Conservation (phyloP, 2,329 filamentous ascomycete species). For the Paecilomyces variotii region DNA sequence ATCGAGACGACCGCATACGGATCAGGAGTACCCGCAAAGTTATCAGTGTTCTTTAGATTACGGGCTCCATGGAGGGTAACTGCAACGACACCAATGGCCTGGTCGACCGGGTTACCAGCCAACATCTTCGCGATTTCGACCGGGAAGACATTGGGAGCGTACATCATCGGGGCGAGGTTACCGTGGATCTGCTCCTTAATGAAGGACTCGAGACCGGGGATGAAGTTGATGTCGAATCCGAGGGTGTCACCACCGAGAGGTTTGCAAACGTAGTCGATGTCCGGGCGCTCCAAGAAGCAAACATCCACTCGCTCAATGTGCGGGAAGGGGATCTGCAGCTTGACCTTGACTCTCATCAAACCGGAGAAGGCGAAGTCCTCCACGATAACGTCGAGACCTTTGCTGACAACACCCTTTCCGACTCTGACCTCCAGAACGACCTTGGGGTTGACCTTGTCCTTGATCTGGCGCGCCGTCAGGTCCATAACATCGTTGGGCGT, state of each 20-base stretch:
- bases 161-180: slow-evolving; percentile 95
- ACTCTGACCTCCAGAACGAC: slow-evolving; percentile 89
- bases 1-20: slow-evolving; percentile 81
- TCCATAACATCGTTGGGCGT: slow-evolving; percentile 90
- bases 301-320: slow-evolving; percentile 93
- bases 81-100: slow-evolving; percentile 89
- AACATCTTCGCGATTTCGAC: slow-evolving; percentile 99
- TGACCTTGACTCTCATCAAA: slow-evolving; percentile 94
- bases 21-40: slow-evolving; percentile 84
- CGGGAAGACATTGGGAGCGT: slow-evolving; percentile 92
- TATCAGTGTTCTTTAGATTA: slow-evolving; percentile 90
- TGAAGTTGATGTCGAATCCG: slow-evolving; percentile 98
- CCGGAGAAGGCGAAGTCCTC: slow-evolving; percentile 96
- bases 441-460: slow-evolving; percentile 95
- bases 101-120: slow-evolving; percentile 84
- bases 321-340: slow-evolving; percentile 91
- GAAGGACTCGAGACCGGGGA: slow-evolving; percentile 85
- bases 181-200: slow-evolving; percentile 95
- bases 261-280: slow-evolving; percentile 96
- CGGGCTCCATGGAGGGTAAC: slow-evolving; percentile 85
- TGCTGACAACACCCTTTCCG: slow-evolving; percentile 94
- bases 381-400: slow-evolving; percentile 93
- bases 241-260: slow-evolving; percentile 90
- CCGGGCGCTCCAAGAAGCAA: slow-evolving; percentile 82
- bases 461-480: slow-evolving; percentile 80